These are phyloP conservation scores for Calendula officinalis DNA, from an alignment of 129 eudicot genomes.

Conservation along the genomic window DNA sequence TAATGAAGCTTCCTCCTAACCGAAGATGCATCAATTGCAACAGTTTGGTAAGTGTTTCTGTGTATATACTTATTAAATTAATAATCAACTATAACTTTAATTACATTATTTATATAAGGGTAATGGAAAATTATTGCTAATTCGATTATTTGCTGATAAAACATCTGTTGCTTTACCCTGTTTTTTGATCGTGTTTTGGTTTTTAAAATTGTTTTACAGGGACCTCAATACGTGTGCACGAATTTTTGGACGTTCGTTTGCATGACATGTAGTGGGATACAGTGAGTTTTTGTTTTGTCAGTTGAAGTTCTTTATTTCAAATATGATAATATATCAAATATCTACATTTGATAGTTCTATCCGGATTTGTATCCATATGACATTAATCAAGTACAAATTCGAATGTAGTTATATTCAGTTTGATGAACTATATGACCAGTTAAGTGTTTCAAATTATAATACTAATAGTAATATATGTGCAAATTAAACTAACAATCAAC, in stretches of 20 bases:
- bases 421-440: too few relatives aligned
- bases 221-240: slow-evolving; percentile 96
- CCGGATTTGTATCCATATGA: too few relatives aligned
- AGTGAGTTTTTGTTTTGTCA: slow-evolving; percentile 50
- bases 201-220: slow-evolving; percentile 42
- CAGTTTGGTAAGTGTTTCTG: slow-evolving; percentile 51
- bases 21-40: slow-evolving; percentile 96
- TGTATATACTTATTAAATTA: background rate
- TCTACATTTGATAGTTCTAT: too few relatives aligned
- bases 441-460: too few relatives aligned
- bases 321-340: too few relatives aligned
- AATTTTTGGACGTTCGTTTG: slow-evolving; percentile 93
- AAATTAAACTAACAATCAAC: too few relatives aligned
- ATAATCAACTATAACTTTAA: too few relatives aligned
- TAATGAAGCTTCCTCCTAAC: slow-evolving; percentile 92
- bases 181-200: background rate
- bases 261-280: slow-evolving; percentile 89
- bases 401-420: too few relatives aligned
- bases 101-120: too few relatives aligned
- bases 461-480: too few relatives aligned
- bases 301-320: slow-evolving; percentile 2
- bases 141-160: slow-evolving; percentile 3
- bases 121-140: background rate
- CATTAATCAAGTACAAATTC: too few relatives aligned
- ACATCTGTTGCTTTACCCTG: background rate